Evolutionary conservation across 106 monocot genomes (phyloP).

Genomic region (Iris macrosiphon): DNA sequence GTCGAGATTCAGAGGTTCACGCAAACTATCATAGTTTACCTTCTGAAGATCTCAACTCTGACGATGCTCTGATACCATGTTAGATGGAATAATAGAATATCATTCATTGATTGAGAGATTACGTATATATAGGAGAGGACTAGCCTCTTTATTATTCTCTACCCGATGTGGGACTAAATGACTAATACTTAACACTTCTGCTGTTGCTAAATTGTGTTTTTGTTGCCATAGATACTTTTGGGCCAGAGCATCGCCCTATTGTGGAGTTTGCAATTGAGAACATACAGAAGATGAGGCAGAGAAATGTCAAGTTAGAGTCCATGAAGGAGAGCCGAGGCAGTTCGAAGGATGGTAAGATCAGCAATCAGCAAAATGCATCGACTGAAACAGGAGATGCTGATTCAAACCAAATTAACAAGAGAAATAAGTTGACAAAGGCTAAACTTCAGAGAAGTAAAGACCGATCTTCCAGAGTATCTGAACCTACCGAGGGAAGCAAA

Average conservation of each 20-base stretch:
- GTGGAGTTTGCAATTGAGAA: conserved; percentile 93
- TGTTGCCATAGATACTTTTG: conserved; percentile 61
- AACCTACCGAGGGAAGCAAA: conserved; percentile 8
- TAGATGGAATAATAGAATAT: too few relatives aligned
- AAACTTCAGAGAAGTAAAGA: conserved; percentile 15
- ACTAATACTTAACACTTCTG: too few relatives aligned
- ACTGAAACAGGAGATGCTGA: not conserved
- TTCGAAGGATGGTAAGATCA: conserved; percentile 10
- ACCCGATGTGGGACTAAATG: too few relatives aligned
- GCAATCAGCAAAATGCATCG: conserved; percentile 4
- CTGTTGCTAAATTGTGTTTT: not conserved
- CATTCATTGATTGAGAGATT: too few relatives aligned
- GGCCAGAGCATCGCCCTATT: conserved; percentile 78
- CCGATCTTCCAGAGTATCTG: conserved; percentile 10
- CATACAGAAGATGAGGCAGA: conserved; percentile 54
- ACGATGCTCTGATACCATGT: too few relatives aligned
- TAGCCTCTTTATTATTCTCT: too few relatives aligned
- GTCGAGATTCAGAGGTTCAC: too few relatives aligned
- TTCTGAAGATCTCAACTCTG: too few relatives aligned
- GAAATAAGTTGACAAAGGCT: conserved; percentile 7
- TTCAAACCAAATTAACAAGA: not conserved
- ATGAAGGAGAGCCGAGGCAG: conserved; percentile 21
- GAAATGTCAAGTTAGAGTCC: conserved; percentile 32
- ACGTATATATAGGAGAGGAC: too few relatives aligned
- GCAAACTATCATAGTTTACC: too few relatives aligned